phyloP scores from a whole-genome alignment of 306 rosid genomes.

The Fragaria iinumae region DNA sequence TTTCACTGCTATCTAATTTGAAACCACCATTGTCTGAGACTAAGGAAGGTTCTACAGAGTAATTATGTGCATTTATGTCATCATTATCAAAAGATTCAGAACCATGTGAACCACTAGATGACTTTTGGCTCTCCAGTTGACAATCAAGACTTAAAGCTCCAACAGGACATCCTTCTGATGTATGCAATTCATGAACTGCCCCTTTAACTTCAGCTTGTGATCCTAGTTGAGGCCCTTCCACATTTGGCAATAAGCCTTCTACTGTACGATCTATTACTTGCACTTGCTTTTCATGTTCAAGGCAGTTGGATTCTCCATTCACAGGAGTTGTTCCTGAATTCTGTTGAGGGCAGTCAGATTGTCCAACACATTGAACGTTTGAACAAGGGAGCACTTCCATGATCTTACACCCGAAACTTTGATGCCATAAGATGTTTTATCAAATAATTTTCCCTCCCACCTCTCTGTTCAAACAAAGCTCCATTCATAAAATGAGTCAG shows the following conservation, averaged over 20 bases:
- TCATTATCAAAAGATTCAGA: constrained; percentile 42
- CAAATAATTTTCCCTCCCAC: constrained; percentile 33
- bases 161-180: constrained; percentile 44
- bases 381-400: constrained; percentile 95
- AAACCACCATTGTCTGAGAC: constrained; percentile 51
- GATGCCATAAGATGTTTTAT: constrained; percentile 30
- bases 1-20: constrained; percentile 53
- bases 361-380: constrained; percentile 57
- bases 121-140: constrained; percentile 50
- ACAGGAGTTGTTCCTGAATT: constrained; percentile 46
- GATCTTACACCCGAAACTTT: constrained; percentile 29
- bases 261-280: constrained; percentile 37
- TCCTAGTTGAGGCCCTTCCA: constrained; percentile 45
- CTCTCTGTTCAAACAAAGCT: constrained; percentile 39
- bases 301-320: constrained; percentile 43
- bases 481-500: neutral
- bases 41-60: constrained; percentile 38
- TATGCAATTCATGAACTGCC: constrained; percentile 33
- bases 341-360: constrained; percentile 63
- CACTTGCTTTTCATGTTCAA: constrained; percentile 40
- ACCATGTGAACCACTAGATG: constrained; percentile 45
- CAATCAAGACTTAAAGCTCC: constrained; percentile 51
- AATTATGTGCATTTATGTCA: constrained; percentile 38
- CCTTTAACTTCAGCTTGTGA: constrained; percentile 38
- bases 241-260: constrained; percentile 34